Base-by-base conservation (phyloP, 164 flowering plant species). In the Nymphaea thermarum region DNA sequence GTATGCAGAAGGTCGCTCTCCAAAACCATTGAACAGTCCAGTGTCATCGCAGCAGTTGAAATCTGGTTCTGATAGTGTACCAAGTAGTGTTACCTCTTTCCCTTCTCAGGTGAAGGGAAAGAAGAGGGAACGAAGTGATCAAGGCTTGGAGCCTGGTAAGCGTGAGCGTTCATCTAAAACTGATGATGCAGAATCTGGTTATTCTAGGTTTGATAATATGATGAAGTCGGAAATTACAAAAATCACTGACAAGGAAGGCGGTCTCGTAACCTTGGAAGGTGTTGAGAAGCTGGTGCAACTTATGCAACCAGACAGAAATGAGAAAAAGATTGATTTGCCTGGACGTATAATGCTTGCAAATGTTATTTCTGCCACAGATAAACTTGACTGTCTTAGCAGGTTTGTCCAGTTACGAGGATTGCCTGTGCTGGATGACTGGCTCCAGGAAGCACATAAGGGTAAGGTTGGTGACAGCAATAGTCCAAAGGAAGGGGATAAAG, bases 341-440 rank as follows among this genome's bases (percentile, higher is more conserved):
- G 78, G 81, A 44, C 81, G 97, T n/a, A 78, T 80, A 63, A 77
- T 89, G 84, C 89, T 89, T 67, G 88, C 82, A 18, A 81, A 83
- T 75, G 95, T 89, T 17, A 74, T 93, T 47, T 83, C 90, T 47
- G 85, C 83, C 42, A 87, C 98, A 4, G 96, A 91, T 55, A 82
- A 76, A 68, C 60, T 73, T 73, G 99, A 93, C 67, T 91, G 96
- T 75, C 91, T 94, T 44, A 77, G 72, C 62, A 73, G 77, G 71
- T 94, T 94, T 83, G 87, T 94, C 67, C 96, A 91, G 79, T 87
- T 89, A 42, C 82, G 70, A 73, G 98, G 96, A 44, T 72, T 91
- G 72, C 82, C 86, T 78, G 84, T 91, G 3, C 80, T 91, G 59
- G 89, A 93, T 84, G 93, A 85, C 43, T 93, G 98, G 98, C 93